These are phyloP conservation scores for Vaccinium darrowii DNA, from an alignment of 148 eudicot species.

Conservation along the genomic window DNA sequence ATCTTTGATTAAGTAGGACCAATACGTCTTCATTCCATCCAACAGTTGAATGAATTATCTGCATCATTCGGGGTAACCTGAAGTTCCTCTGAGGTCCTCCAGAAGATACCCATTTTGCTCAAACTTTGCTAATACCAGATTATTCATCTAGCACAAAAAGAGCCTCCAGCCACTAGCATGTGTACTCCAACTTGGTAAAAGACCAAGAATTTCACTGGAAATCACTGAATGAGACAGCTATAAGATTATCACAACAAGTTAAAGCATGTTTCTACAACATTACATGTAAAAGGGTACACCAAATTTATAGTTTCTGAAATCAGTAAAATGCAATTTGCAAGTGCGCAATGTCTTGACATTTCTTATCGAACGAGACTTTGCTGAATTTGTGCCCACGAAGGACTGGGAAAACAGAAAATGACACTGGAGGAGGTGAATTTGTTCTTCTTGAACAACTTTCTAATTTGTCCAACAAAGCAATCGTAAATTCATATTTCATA, in stretches of 20 bases:
- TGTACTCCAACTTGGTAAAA: slow-evolving; percentile 25
- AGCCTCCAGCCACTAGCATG: slow-evolving; percentile 26
- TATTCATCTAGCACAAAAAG: slow-evolving; percentile 17
- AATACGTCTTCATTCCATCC: slow-evolving; percentile 17
- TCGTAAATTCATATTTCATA: neutral
- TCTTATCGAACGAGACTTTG: too few species aligned
- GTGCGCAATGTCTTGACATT: neutral
- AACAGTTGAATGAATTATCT: slow-evolving; percentile 25
- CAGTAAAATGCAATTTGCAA: neutral
- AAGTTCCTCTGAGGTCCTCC: slow-evolving; percentile 17
- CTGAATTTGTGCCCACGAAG: neutral
- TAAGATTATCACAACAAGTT: neutral
- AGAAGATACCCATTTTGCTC: slow-evolving; percentile 16
- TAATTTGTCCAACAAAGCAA: neutral
- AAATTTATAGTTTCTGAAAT: neutral
- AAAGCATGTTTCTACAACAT: neutral
- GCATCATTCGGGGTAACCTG: slow-evolving; percentile 19
- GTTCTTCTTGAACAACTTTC: neutral
- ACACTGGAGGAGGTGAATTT: neutral
- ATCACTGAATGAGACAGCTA: neutral
- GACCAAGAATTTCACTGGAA: slow-evolving; percentile 34
- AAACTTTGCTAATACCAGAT: slow-evolving; percentile 23
- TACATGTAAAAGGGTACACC: neutral
- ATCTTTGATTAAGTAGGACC: slow-evolving; percentile 28
- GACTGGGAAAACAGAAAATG: neutral